Conservation (phyloP, 768 basidiomycete genomes). For the Clitopilus hobsonii region DNA sequence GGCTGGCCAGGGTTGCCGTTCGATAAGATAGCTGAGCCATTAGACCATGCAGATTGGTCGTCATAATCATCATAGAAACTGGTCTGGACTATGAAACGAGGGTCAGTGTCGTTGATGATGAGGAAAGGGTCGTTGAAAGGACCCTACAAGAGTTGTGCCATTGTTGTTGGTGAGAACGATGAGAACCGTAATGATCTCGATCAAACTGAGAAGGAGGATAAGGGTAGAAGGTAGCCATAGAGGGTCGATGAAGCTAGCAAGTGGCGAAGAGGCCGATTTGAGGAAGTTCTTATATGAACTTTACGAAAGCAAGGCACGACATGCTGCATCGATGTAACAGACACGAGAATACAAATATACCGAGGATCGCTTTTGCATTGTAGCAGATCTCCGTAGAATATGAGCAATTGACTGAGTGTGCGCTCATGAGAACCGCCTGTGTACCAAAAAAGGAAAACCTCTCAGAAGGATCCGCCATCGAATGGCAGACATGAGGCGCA, state of each 20-base stretch:
- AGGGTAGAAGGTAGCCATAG: slow-evolving; percentile 1
- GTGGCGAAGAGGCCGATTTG: neutral
- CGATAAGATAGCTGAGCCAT: neutral
- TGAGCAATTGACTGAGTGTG: slow-evolving; percentile 8
- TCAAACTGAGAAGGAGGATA: neutral
- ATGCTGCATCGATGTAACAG: neutral
- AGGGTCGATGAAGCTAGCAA: neutral
- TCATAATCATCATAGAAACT: neutral
- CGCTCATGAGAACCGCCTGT: slow-evolving; percentile 1
- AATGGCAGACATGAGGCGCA: slow-evolving; percentile 11
- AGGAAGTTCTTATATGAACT: neutral
- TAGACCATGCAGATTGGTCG: neutral
- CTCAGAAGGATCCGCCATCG: slow-evolving; percentile 17
- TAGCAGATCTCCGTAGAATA: neutral
- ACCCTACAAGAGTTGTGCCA: slow-evolving; percentile 1
- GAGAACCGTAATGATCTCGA: neutral
- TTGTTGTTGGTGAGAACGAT: neutral
- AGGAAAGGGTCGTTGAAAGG: neutral
- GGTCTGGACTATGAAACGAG: neutral
- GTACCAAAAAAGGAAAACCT: slow-evolving; percentile 3
- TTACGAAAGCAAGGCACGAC: neutral
- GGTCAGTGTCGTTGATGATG: neutral
- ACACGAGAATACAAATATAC: neutral
- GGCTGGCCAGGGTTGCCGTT: neutral
- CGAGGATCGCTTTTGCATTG: neutral